These are phyloP conservation scores for Geotrichum fermentans DNA, from an alignment of 1,139 yeast genomes.

Conservation along the genomic window DNA sequence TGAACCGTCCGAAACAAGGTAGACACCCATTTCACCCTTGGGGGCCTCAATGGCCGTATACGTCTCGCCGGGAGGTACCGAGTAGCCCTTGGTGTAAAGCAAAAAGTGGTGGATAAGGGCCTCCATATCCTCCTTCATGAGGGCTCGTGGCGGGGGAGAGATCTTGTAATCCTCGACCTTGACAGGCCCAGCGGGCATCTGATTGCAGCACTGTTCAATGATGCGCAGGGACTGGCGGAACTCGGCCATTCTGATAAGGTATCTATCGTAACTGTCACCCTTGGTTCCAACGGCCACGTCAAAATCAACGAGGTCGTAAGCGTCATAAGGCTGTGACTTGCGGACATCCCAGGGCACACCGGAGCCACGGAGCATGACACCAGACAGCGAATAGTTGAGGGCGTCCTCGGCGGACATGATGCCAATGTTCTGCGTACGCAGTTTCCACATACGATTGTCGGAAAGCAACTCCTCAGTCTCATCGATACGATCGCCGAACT, in stretches of 20 bases:
- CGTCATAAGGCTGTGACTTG: conserved; percentile 86
- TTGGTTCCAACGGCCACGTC: conserved; percentile 81
- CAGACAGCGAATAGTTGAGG: conserved; percentile 71
- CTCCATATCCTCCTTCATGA: conserved; percentile 93
- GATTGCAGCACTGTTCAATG: conserved; percentile 83
- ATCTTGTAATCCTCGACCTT: conserved; percentile 88
- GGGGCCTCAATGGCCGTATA: conserved; percentile 92
- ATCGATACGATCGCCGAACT: conserved; percentile 88
- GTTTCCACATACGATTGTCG: conserved; percentile 90
- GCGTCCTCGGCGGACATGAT: conserved; percentile 83
- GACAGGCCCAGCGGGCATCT: conserved; percentile 90
- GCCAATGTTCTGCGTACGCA: conserved; percentile 79
- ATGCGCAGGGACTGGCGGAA: conserved; percentile 87
- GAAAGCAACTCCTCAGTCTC: conserved; percentile 87
- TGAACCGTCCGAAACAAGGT: conserved; percentile 80
- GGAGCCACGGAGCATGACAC: conserved; percentile 88
- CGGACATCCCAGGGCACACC: conserved; percentile 86
- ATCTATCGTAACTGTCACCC: conserved; percentile 91
- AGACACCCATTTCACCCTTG: conserved; percentile 93
- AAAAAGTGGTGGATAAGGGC: conserved; percentile 85
- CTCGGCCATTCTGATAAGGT: conserved; percentile 83
- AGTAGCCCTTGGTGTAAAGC: conserved; percentile 81
- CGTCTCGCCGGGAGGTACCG: conserved; percentile 88
- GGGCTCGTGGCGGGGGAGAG: conserved; percentile 72
- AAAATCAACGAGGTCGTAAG: conserved; percentile 79